A percentile compares a stretch with the other conserved stretches of the same genome.
Conservation (phyloP, 495 filamentous ascomycete genomes). For the Haplographium delicatum region DNA sequence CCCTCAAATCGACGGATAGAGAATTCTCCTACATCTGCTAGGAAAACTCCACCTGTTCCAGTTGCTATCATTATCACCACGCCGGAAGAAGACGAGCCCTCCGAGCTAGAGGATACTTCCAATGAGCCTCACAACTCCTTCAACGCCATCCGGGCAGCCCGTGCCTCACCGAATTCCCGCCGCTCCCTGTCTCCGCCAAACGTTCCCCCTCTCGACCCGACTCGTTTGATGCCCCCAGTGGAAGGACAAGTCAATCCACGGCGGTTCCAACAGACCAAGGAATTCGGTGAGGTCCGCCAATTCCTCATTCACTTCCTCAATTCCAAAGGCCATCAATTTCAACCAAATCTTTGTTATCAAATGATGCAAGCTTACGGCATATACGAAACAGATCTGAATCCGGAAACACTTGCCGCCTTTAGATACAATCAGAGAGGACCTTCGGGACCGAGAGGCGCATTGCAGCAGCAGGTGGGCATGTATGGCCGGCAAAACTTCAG, state of each 20-base stretch:
- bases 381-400: conserved; percentile 12
- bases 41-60: conserved; percentile 10
- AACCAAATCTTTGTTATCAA: conserved; percentile 5
- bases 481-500: not conserved
- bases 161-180: not conserved
- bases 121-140: conserved; percentile 1
- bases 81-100: conserved; percentile 17
- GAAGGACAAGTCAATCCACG: conserved; percentile 10
- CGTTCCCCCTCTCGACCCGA: not conserved
- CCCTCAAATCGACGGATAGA: conserved; percentile 2
- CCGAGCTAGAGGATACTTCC: not conserved
- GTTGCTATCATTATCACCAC: conserved; percentile 21
- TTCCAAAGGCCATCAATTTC: conserved; percentile 14
- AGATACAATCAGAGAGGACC: not conserved
- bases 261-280: conserved; percentile 12
- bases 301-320: conserved; percentile 20
- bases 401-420: conserved; percentile 8
- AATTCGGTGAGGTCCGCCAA: conserved; percentile 18
- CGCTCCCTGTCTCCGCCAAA: not conserved
- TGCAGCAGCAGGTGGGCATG: conserved; percentile 1
- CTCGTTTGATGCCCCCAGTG: conserved; percentile 12
- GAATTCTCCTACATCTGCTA: conserved; percentile 12
- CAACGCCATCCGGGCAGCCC: not conserved
- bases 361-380: conserved; percentile 19
- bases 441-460: conserved; percentile 11